Conservation (phyloP, 148 eudicot species). For the Silene conica region DNA sequence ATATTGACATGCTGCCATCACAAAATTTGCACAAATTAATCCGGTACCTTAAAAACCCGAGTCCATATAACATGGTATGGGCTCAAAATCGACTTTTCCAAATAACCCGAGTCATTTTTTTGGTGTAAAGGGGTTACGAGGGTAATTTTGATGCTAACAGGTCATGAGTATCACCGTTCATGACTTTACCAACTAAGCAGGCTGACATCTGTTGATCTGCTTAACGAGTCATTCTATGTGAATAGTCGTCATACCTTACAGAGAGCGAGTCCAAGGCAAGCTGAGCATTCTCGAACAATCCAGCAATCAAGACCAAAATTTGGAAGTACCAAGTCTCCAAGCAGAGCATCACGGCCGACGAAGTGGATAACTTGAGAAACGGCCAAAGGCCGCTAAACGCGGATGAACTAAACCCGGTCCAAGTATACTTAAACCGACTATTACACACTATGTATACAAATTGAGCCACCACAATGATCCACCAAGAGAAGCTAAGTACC, state of each 20-base stretch:
- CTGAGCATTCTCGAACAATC: conserved; percentile 40
- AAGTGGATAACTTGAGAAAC: conserved; percentile 37
- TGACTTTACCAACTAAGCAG: too few species aligned
- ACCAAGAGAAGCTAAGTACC: conserved; percentile 50
- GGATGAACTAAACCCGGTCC: conserved; percentile 40
- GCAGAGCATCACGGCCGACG: conserved; percentile 59
- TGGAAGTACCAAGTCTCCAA: conserved; percentile 53
- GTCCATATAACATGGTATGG: too few species aligned
- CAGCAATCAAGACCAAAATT: conserved; percentile 44
- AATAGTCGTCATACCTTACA: conserved; percentile 30
- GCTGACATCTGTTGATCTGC: too few species aligned
- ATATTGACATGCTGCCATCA: conserved; percentile 40
- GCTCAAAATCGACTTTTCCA: too few species aligned
- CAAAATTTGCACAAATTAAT: neutral
- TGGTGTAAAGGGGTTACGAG: too few species aligned
- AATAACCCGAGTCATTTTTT: too few species aligned
- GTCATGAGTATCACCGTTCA: too few species aligned
- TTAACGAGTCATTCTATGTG: neutral
- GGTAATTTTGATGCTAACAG: too few species aligned
- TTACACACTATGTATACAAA: conserved; percentile 37
- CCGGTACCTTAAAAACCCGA: too few species aligned
- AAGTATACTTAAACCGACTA: conserved; percentile 34
- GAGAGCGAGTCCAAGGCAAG: conserved; percentile 51
- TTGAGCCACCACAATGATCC: conserved; percentile 48
- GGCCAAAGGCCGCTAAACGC: conserved; percentile 46